A percentile compares a stretch with the other conserved stretches of the same genome.
Conservation (phyloP, 2,329 filamentous ascomycete species). For the Diaporthe batatas region DNA sequence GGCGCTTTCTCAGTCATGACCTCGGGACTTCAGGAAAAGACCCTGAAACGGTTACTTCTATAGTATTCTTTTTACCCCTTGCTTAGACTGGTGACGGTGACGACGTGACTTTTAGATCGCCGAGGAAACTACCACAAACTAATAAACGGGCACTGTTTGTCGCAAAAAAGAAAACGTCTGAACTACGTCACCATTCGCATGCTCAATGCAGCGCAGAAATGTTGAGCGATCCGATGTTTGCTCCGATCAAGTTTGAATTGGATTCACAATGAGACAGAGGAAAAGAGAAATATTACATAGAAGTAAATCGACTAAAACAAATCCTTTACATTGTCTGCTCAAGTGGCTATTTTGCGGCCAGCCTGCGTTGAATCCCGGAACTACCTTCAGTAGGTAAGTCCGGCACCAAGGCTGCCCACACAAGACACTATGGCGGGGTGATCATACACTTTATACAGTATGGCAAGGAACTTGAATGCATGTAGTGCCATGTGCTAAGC, state of each 20-base stretch:
- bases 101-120: constrained; percentile 16
- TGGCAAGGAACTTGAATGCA: too few relatives aligned
- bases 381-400: neutral
- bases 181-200: constrained; percentile 23
- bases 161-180: neutral
- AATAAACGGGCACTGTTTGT: neutral
- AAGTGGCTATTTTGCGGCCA: too few relatives aligned
- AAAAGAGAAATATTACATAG: too few relatives aligned
- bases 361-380: neutral
- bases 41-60: neutral
- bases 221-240: neutral
- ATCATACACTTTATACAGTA: too few relatives aligned
- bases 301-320: neutral
- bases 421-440: neutral
- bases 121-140: neutral
- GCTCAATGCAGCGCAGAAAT: neutral
- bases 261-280: neutral
- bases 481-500: neutral
- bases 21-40: too few relatives aligned
- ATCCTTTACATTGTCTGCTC: neutral
- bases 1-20: neutral
- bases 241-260: neutral
- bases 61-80: neutral
- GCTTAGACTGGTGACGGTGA: neutral
- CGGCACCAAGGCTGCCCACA: neutral